Percentiles rank a stretch among this genome's conserved stretches.
Conservation (phyloP, 225 moss, liverwort and hornwort species). For the Straminergon stramineum region DNA sequence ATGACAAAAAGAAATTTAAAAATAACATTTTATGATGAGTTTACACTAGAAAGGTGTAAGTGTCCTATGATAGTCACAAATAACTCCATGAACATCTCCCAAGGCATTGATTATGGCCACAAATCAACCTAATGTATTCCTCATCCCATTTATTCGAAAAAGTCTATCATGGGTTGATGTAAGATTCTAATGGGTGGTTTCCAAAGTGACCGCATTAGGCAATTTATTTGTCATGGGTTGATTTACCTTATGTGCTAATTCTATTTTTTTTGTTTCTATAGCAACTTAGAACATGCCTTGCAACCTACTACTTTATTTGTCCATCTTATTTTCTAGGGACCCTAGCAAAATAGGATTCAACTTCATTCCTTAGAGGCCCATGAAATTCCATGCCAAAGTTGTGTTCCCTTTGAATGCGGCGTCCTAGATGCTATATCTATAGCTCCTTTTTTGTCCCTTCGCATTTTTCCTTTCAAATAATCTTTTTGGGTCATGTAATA, state of each 20-base stretch:
- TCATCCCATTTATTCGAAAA: too few species aligned
- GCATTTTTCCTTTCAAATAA: neutral
- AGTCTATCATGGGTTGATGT: too few species aligned
- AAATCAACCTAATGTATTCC: too few species aligned
- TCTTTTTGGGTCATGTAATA: neutral
- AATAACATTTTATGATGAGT: too few species aligned
- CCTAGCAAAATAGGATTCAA: neutral
- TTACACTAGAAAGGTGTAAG: too few species aligned
- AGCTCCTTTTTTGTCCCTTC: neutral
- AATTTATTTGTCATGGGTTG: too few species aligned
- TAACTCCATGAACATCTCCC: too few species aligned
- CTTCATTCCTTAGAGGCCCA: fast-evolving
- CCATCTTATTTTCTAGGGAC: neutral
- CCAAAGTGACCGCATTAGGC: too few species aligned
- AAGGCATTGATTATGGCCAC: too few species aligned
- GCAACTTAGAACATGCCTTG: neutral
- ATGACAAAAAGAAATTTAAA: too few species aligned
- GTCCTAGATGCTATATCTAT: neutral
- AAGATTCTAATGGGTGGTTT: too few species aligned
- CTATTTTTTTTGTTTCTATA: neutral
- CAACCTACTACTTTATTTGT: fast-evolving
- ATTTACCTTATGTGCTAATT: neutral
- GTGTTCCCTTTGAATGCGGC: fast-evolving
- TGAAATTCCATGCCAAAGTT: neutral
- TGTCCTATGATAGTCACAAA: too few species aligned